Base-by-base conservation (phyloP, 352 stramenopile species). In the Globisporangium nodosum region DNA sequence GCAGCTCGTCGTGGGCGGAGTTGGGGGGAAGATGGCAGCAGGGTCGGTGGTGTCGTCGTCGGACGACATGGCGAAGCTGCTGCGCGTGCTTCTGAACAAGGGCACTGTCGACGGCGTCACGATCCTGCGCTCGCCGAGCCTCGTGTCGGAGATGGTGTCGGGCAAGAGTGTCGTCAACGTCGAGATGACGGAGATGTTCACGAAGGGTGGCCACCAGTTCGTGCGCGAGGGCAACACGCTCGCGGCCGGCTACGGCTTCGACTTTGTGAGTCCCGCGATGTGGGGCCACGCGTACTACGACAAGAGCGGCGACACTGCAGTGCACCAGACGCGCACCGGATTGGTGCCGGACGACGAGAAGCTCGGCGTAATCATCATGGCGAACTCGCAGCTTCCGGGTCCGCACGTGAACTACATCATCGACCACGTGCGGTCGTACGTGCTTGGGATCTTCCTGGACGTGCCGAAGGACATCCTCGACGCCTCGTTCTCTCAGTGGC, bases 241-340 rank as follows among this genome's bases (percentile, higher is more conserved):
- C 13, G 63, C 74, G 1, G 76, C 78, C 4, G 81, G 81, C 4
- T 90, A 90, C 30, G 81, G 78, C 16, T 77, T 90, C 48, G 81
- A 90, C 49, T 79, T 75, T 54, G 61, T 85, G 51, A 73, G 69
- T 0, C 64, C 74, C 13, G 76, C 68, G 0, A 69, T 85, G 48
- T 88, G 76, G 76, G 81, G 81, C 4, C 71, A 85, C 54, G 70
- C 75, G 33, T 88, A 90, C 56, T 70, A 72, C 21, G 81, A 90
- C 64, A 90, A 90, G 60, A 77, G 76, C 33, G 78, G 76, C 2
- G 81, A 90, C 60, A 83, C 76, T 3, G 37, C 61, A 3, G 55
- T 74, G 3, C 78, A 88, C 46, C 67, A 86, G 9, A 87, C 78
- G 3, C 72, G 78, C 15, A 88, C 73, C 3, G 78, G 81, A 0